Evolutionary conservation across 2,329 filamentous ascomycete genomes (phyloP).

Genomic region (Paraphoma chrysanthemicola): DNA sequence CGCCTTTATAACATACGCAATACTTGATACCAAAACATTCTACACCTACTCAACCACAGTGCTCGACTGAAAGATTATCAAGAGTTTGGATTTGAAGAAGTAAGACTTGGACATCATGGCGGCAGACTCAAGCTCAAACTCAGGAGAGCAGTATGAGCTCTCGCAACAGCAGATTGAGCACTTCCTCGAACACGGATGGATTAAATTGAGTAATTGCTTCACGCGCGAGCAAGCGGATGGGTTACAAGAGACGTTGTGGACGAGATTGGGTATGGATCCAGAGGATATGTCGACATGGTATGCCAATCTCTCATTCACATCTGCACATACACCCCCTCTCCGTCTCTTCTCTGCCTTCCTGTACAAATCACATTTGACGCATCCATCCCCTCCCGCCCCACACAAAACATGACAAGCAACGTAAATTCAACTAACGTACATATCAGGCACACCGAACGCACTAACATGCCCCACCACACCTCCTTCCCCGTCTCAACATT

Average conservation of each 20-base stretch:
- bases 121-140: not conserved
- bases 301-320: not conserved
- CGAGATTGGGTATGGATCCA: slow-evolving; percentile 68
- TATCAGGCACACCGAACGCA: slow-evolving; percentile 58
- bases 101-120: slow-evolving; percentile 8
- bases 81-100: no score
- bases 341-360: not conserved
- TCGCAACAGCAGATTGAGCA: slow-evolving; percentile 58
- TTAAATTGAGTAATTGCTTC: slow-evolving; percentile 63
- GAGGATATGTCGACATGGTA: slow-evolving; percentile 70
- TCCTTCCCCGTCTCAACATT: slow-evolving; percentile 62
- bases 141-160: slow-evolving; percentile 42
- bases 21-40: no score
- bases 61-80: no score
- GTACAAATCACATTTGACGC: not conserved
- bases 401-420: no score
- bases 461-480: slow-evolving; percentile 70
- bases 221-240: slow-evolving; percentile 55
- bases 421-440: not conserved
- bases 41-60: no score
- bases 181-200: slow-evolving; percentile 63
- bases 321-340: not conserved
- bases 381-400: no score
- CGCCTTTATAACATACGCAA: not conserved
- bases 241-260: slow-evolving; percentile 64